Evolutionary conservation across 768 basidiomycete genomes (phyloP), one percentile per base, ranked within the genome.

Genomic region (Psilocybe azurescens): DNA sequence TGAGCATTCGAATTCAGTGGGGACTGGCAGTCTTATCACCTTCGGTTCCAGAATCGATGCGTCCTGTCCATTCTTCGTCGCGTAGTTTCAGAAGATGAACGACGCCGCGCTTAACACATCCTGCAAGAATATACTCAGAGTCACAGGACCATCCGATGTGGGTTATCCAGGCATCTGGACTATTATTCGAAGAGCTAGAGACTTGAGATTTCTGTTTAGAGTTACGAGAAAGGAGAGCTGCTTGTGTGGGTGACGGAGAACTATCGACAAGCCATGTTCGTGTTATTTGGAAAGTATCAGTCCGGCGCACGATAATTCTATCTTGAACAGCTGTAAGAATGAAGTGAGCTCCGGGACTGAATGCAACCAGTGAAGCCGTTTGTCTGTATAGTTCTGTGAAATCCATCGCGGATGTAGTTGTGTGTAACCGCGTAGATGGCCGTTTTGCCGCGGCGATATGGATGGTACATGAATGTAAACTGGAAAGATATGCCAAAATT

Each of bases 261-360:
- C 80, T 66, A 71, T 88, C 82, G 61, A 93, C 75, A 30, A 85
- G 81, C 91, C 92, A 96, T 18, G 93, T 90, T 57, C 91, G 83
- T 16, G 88, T 86, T 53, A 97, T 89, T 67, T 91, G 88, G 67
- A 97, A 89, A 20, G 90, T 90, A 68, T 94, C 89, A 8, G 94
- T 85, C 50, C 91, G 89, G 47, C 95, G 86, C 16, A 98, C 82
- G 66, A 97, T 88, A 55, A 97, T 79, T 56, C 91, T 83, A 69
- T 94, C 89, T 65, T 89, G 82, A 29, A 91, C 81, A 1, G 91
- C 90, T 7, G 89, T 93, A 20, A 95, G 85, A 65, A 97, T 83
- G 69, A 95, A 94, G 60, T 95, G 91, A 0, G 91, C 86, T 13
- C 94, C 94, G 1, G 93, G 89, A 67, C 94, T 96, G 78, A 94